A percentile compares a stretch with the other conserved stretches of the same genome.
Conservation (phyloP, 2,329 filamentous ascomycete genomes). For the Colletotrichum tamarilloi region DNA sequence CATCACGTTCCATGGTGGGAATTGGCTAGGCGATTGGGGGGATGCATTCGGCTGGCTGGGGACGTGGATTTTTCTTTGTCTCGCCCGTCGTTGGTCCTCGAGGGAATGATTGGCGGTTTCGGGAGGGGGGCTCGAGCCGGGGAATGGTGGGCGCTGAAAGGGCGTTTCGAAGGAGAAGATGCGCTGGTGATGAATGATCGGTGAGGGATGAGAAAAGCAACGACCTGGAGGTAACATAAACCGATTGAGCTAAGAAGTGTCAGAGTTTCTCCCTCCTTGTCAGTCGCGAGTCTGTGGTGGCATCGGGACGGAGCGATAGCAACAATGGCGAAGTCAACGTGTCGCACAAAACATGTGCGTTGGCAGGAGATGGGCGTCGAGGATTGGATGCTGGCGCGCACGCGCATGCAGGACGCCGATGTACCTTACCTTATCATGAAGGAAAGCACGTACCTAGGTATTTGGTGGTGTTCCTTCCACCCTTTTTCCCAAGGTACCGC, state of each 20-base stretch:
- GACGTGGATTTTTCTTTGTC: slow-evolving; percentile 4
- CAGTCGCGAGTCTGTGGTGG: not conserved
- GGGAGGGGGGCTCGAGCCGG: not conserved
- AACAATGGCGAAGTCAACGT: not conserved
- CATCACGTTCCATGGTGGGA: slow-evolving; percentile 51
- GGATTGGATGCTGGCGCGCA: not conserved
- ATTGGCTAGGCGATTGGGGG: slow-evolving; percentile 11
- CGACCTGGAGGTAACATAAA: not conserved
- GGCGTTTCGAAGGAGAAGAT: not conserved
- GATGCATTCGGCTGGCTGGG: slow-evolving; percentile 34
- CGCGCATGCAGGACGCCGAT: not conserved
- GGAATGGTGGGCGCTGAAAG: not conserved
- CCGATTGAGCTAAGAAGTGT: not conserved
- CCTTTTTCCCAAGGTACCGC: not conserved
- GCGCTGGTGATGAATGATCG: not conserved
- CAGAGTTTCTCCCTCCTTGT: not conserved
- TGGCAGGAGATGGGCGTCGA: not conserved
- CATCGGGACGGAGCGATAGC: not conserved
- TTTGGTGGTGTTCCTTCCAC: not conserved
- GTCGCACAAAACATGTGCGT: not conserved
- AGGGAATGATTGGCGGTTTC: not conserved
- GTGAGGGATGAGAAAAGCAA: not conserved
- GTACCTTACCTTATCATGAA: not conserved
- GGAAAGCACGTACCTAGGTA: not conserved
- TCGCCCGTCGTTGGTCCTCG: not conserved